Base-by-base conservation (phyloP, 371 early-diverging fungal genomes). In the Mucor irregularis region DNA sequence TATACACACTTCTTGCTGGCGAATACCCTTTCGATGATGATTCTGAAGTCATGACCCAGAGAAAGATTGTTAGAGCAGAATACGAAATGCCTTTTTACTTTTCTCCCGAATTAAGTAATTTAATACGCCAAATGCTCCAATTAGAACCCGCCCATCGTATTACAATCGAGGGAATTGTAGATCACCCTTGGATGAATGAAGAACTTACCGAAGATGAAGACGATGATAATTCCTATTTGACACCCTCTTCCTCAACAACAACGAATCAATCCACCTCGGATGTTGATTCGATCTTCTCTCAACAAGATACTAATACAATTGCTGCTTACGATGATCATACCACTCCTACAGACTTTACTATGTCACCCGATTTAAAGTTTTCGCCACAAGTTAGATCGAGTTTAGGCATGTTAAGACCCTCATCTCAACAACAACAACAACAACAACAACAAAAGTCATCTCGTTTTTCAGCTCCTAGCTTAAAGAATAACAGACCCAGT, bases 11-110 rank as follows among this genome's bases (percentile, higher is more conserved):
- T 13, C 58, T 91, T n/a, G 86, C 88, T 38, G 93, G 92, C 2
- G 84, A 85, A 56, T 74, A 91, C 9, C 93, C 95, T 2, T 92
- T 92, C 76, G 92, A 93, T 57, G 93, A 90, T 49, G 91, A 91
- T 53, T 85, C 79, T 55, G 92, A 91, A 49, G 59, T 73, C 3
- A 68, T 80, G 14, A 83, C 89, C 30, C 87, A 86, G 53, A 70
- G 78, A 53, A 89, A 91, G 61, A 92, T 94, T 33, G 67, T 85
- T 28, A 77, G 80, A 29, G 71, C 88, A 21, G 89, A 92, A 48
- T 92, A 90, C 62, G 79, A 82, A 38, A 72, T 92, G 35, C 89
- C 91, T 2, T 75, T 66, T 24, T 87, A 83, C 52, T 75, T 91
- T 33, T 72, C 80, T 22, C 63, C 76, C 33, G 84, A 82, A 43